These are phyloP conservation scores for Scutellaria galericulata DNA, from an alignment of 257 asterid species.

Conservation along the genomic window DNA sequence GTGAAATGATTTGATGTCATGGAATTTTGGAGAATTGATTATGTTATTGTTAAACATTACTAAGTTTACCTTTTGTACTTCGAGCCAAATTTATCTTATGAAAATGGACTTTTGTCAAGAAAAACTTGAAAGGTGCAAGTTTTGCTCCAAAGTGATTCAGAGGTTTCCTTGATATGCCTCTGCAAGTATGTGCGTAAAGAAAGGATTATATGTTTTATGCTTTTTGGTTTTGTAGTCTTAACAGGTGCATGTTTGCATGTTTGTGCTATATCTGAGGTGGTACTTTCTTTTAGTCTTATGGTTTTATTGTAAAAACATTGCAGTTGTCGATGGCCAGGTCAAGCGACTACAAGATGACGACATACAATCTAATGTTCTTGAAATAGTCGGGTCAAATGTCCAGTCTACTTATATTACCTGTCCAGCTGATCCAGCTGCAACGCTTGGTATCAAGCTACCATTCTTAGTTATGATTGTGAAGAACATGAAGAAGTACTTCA, in stretches of 20 bases:
- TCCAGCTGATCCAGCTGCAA: constrained; percentile 96
- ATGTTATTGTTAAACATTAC: not conserved
- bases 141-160: not conserved
- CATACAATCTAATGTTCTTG: constrained; percentile 90
- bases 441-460: constrained; percentile 95
- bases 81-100: not conserved
- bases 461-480: constrained; percentile 89
- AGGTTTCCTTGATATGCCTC: not conserved
- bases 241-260: not conserved
- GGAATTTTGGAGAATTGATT: not conserved
- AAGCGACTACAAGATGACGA: constrained; percentile 92
- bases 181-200: not conserved
- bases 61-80: not conserved
- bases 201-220: not conserved
- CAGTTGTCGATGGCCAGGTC: constrained; percentile 87
- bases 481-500: constrained; percentile 87
- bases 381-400: constrained; percentile 79
- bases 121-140: constrained; percentile 4
- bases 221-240: constrained; percentile 1
- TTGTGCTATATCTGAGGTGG: not conserved
- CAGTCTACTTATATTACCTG: constrained; percentile 88
- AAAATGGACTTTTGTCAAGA: not conserved
- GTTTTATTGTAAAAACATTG: constrained; percentile 29
- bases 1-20: not conserved
- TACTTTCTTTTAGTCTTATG: constrained; percentile 18